Evolutionary conservation across 1,284 basidiomycete genomes (phyloP), one percentile per base, ranked within the genome.

Genomic region (Sporisorium sorghi): DNA sequence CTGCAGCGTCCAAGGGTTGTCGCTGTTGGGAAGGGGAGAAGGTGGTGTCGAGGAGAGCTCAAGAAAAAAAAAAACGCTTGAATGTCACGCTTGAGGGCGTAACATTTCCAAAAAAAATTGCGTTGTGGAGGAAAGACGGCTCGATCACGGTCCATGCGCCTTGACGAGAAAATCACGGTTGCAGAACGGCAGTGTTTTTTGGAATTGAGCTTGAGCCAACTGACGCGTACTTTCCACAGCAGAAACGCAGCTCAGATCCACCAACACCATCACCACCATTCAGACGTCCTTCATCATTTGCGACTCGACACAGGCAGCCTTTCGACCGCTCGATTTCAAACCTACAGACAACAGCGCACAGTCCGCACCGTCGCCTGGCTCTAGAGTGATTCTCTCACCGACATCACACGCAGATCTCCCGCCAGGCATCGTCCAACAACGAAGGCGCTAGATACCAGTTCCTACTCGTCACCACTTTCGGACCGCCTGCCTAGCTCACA

Each of bases 171-270:
- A 58, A 50, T 40, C 28, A 32, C 10, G 32, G 57, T 30, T 43
- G 60, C 60, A 64, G 60, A 63, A 19, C 47, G 37, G 67, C 67
- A 69, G 57, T 59, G 19, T 51, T 26, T 51, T 26, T 40, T 37
- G 35, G 14, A 19, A 5, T 37, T 30, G 49, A 51, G 64, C 57
- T 42, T 32, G 46, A 35, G 47, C 59, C 66, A 62, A 19, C 56
- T 69, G 66, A 70, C 67, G 67, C 67, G 67, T 70, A 61, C 54
- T 43, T 33, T 43, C 24, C 33, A 37, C 11, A 33, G 46, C n/a
- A n/a, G n/a, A n/a, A n/a, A n/a, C n/a, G n/a, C n/a, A n/a, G n/a
- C n/a, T n/a, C n/a, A n/a, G n/a, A n/a, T n/a, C n/a, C n/a, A n/a
- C n/a, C n/a, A n/a, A n/a, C n/a, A n/a, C n/a, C 52, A 21, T 28